These are phyloP conservation scores for Priceomyces fermenticarens DNA, from an alignment of 805 yeast species.

Conservation along the genomic window DNA sequence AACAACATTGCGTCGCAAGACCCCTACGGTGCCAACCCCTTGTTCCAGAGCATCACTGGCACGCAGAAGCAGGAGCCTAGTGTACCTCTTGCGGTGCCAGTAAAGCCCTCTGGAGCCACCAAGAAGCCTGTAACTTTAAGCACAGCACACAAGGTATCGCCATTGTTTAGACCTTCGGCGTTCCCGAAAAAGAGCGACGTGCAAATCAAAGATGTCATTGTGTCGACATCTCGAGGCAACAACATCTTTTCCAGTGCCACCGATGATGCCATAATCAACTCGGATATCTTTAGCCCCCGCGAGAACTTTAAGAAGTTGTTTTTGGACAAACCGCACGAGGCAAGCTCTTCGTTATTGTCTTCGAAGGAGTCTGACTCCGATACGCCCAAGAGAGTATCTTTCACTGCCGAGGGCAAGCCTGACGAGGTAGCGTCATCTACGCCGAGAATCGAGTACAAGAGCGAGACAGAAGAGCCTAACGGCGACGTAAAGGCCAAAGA, in stretches of 20 bases:
- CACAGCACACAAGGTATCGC: constrained; percentile 63
- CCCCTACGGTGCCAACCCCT: constrained; percentile 79
- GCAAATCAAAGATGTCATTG: constrained; percentile 8
- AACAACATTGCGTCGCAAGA: constrained; percentile 36
- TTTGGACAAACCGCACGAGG: constrained; percentile 41
- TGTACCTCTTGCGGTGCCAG: constrained; percentile 26
- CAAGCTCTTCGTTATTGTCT: constrained; percentile 5
- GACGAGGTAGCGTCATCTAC: too few species aligned
- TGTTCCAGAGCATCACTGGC: constrained; percentile 49
- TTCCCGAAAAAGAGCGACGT: constrained; percentile 9
- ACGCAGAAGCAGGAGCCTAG: constrained; percentile 10
- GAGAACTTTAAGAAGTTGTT: constrained; percentile 51
- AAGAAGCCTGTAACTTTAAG: constrained; percentile 60
- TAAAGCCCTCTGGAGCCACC: constrained; percentile 16
- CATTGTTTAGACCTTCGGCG: constrained; percentile 36
- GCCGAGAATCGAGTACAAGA: background rate
- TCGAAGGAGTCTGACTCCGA: constrained; percentile 6
- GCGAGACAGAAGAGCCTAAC: constrained; percentile 1
- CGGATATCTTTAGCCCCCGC: constrained; percentile 70
- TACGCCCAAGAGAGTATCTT: constrained; percentile 16
- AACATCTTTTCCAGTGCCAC: constrained; percentile 42
- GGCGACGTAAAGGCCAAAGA: constrained; percentile 2
- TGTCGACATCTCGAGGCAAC: constrained; percentile 7
- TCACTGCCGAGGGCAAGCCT: constrained; percentile 8
- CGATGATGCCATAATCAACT: constrained; percentile 65